Percentiles rank a stretch among this genome's conserved stretches.
phyloP scores from a whole-genome alignment of 148 eudicot genomes.

The Polygonum aviculare region DNA sequence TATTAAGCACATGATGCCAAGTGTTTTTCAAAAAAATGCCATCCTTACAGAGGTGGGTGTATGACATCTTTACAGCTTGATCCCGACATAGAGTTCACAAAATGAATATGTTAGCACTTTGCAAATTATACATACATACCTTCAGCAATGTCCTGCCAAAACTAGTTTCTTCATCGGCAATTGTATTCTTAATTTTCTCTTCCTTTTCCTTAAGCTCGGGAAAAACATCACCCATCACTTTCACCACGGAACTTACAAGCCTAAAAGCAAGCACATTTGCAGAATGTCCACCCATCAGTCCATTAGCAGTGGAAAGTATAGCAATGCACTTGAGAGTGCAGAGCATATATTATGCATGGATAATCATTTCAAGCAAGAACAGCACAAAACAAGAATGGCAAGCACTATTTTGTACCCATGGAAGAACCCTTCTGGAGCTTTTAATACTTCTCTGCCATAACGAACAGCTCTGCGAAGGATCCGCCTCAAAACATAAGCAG shows the following conservation, averaged over 20 bases:
- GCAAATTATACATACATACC: constrained; percentile 23
- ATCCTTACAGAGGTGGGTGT: not conserved
- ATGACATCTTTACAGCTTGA: not conserved
- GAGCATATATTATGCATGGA: not conserved
- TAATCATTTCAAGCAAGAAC: not conserved
- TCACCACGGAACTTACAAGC: constrained; percentile 72
- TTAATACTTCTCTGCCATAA: constrained; percentile 88
- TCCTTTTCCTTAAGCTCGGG: constrained; percentile 82
- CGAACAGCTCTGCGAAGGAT: constrained; percentile 98
- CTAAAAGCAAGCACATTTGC: constrained; percentile 30
- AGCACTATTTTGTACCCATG: constrained; percentile 45
- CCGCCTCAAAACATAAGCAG: constrained; percentile 93
- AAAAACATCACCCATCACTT: constrained; percentile 68
- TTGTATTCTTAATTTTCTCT: constrained; percentile 48
- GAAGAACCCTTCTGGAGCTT: constrained; percentile 79
- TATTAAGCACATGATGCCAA: not conserved
- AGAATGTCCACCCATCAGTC: not conserved
- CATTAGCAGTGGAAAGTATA: not conserved
- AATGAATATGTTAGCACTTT: not conserved
- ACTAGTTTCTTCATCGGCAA: constrained; percentile 85
- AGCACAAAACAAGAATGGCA: not conserved
- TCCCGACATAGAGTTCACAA: not conserved
- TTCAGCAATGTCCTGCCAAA: constrained; percentile 83
- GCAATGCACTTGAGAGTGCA: not conserved
- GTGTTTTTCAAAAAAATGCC: not conserved